A percentile compares a stretch with the other conserved stretches of the same genome.
Evolutionary conservation across 805 yeast species (phyloP).

Genomic region (Cyberlindnera euphorbiae): DNA sequence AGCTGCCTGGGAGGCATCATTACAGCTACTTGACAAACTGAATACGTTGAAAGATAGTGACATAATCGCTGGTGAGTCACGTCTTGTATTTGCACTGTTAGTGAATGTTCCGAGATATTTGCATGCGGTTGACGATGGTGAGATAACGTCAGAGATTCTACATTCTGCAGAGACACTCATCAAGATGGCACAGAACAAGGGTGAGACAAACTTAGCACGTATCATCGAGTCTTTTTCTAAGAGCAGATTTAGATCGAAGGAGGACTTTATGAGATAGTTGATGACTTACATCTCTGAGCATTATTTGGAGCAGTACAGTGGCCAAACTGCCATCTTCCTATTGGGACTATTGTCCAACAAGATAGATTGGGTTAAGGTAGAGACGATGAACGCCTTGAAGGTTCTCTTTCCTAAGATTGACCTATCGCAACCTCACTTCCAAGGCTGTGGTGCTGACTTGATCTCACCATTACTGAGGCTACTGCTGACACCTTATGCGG

Average conservation of each 20-base stretch:
- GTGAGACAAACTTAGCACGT: constrained; percentile 57
- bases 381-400: constrained; percentile 72
- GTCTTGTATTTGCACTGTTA: constrained; percentile 67
- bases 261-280: constrained; percentile 81
- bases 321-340: constrained; percentile 68
- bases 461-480: constrained; percentile 85
- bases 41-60: constrained; percentile 65
- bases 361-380: constrained; percentile 71
- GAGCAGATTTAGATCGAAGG: constrained; percentile 79
- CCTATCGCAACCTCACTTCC: constrained; percentile 69
- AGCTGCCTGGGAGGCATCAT: constrained; percentile 71
- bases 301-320: constrained; percentile 72
- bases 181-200: constrained; percentile 52
- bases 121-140: constrained; percentile 64
- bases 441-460: constrained; percentile 91
- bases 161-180: constrained; percentile 54
- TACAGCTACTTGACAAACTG: constrained; percentile 68
- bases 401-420: constrained; percentile 75
- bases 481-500: constrained; percentile 78
- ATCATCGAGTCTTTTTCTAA: constrained; percentile 74
- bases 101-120: constrained; percentile 81
- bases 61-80: constrained; percentile 65
- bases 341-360: constrained; percentile 77
- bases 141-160: constrained; percentile 44
- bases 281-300: constrained; percentile 61